Conservation (phyloP, 1,284 basidiomycete species). For the Marasmius sp. region DNA sequence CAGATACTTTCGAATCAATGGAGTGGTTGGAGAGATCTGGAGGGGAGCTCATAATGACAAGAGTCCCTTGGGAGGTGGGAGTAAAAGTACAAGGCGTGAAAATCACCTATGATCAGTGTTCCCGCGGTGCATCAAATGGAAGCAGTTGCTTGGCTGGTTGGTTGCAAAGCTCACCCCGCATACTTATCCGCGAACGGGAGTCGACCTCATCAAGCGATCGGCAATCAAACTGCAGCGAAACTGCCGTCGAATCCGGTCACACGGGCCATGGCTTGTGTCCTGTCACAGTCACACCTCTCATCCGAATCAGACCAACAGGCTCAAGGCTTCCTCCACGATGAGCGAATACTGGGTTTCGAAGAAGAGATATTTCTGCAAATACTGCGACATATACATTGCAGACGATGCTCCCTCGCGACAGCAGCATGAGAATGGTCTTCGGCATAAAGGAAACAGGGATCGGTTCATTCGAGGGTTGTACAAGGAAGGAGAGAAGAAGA, state of each 20-base stretch:
- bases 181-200: too few relatives aligned
- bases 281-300: conserved; percentile 1
- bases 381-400: conserved; percentile 89
- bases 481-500: conserved; percentile 87
- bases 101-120: too few relatives aligned
- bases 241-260: background rate
- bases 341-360: conserved; percentile 87
- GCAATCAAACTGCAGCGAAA: too few relatives aligned
- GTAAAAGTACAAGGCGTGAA: too few relatives aligned
- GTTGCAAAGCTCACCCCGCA: too few relatives aligned
- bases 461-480: conserved; percentile 90
- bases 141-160: too few relatives aligned
- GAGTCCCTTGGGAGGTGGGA: too few relatives aligned
- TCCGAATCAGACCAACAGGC: background rate
- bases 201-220: too few relatives aligned
- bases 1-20: too few relatives aligned
- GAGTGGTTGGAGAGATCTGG: too few relatives aligned
- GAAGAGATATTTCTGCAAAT: conserved; percentile 84
- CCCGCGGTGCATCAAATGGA: too few relatives aligned
- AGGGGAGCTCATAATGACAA: too few relatives aligned
- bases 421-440: conserved; percentile 91
- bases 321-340: conserved; percentile 43
- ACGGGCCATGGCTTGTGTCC: background rate
- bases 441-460: conserved; percentile 94
- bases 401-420: conserved; percentile 91